Percentiles rank a stretch among this genome's conserved stretches.
phyloP scores from a whole-genome alignment of 2,329 filamentous ascomycete species.

The Cladosporium colombiae region DNA sequence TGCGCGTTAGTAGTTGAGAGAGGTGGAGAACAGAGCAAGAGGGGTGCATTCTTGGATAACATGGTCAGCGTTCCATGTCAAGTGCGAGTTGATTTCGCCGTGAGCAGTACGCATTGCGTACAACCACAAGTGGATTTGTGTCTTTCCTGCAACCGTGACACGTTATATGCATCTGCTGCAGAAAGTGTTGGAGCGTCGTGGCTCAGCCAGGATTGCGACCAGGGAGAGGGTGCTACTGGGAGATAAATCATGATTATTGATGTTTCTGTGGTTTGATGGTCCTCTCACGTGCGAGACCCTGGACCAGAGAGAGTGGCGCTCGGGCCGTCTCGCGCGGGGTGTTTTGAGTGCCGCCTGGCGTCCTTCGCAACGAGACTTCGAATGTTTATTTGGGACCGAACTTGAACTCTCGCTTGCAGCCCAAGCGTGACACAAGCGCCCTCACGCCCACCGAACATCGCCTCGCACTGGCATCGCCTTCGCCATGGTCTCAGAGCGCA shows the following conservation, averaged over 20 bases:
- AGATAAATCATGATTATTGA: no score
- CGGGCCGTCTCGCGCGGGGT: slow-evolving; percentile 5
- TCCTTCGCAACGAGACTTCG: neutral
- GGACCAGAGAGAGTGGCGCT: neutral
- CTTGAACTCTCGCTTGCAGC: neutral
- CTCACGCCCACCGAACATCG: neutral
- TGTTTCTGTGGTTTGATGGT: no score
- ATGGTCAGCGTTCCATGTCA: no score
- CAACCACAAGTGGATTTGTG: no score
- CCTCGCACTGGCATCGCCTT: neutral
- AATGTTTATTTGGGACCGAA: neutral
- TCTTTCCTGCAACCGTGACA: no score
- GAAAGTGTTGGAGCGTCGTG: no score
- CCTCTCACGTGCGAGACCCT: neutral
- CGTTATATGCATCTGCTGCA: no score
- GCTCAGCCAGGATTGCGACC: slow-evolving; percentile 42
- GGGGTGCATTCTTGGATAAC: no score
- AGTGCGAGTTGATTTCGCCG: no score
- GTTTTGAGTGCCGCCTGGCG: neutral
- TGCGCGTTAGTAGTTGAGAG: no score
- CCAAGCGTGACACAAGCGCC: neutral
- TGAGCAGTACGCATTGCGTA: no score
- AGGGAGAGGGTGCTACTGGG: slow-evolving; percentile 50
- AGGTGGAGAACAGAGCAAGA: no score
- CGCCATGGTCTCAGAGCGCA: slow-evolving; percentile 20